Evolutionary conservation across 1,139 yeast species (phyloP), one percentile per base, ranked within the genome.

Genomic region (Pichiaceae sp.): DNA sequence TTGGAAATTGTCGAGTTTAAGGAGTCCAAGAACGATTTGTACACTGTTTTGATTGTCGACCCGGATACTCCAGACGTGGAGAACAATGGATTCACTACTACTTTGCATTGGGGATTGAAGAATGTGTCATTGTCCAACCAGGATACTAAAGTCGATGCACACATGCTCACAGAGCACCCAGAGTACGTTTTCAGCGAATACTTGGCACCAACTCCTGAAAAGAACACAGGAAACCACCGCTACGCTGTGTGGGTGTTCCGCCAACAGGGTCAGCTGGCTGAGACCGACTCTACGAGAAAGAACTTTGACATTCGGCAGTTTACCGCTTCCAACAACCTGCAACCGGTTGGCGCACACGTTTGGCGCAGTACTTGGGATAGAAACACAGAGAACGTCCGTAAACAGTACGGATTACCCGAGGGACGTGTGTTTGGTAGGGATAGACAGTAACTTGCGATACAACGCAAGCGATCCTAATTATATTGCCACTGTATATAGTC

Each of bases 291-390:
- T 3, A 25, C 52, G 23, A 60, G 77, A 45, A 70, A 69, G 12
- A 53, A 63, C 36, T 91, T 91, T 53, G 75, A 86, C 50, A 79
- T 91, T 43, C 75, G 97, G 55, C 49, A 54, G 5, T 87, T 86
- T 57, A 84, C 70, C 12, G 65, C 63, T 4, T 45, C 59, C 7
- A 56, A 83, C 55, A 57, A 66, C 2, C 68, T 91, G 49, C 64
- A 66, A 19, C 76, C 97, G 1, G 76, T 89, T 32, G 97, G 98
- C 21, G 96, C 95, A 2, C 94, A 85, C 57, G 71, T 86, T 34
- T 91, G 95, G 94, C 77, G 98, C 68, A 78, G 82, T 50, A 65
- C 61, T 32, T 91, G 80, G 74, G 98, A 91, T 60, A 67, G 86
- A 52, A 74, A 81, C 50, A 83, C 85, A 32, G 72, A 70, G 31